phyloP scores from a whole-genome alignment of 2,329 filamentous ascomycete genomes.

The Aspergillus spinulosporus region DNA sequence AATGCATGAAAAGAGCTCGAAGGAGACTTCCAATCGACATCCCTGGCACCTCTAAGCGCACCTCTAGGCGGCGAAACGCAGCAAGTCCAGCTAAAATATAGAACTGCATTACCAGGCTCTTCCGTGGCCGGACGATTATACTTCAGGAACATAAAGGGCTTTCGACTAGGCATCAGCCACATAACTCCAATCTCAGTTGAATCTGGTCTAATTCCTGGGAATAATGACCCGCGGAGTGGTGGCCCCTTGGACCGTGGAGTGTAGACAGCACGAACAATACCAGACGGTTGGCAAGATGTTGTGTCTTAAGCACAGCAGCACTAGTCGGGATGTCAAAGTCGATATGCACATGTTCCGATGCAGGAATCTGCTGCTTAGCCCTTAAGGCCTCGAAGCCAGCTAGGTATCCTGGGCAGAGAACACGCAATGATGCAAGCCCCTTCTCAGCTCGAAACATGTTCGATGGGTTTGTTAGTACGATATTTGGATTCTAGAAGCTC shows the following conservation, averaged over 20 bases:
- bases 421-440: too few species aligned
- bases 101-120: constrained; percentile 6
- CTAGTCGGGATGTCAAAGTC: not conserved
- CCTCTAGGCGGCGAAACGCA: not conserved
- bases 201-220: not conserved
- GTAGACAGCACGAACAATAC: constrained; percentile 5
- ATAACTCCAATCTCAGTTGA: constrained; percentile 2
- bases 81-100: too few species aligned
- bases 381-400: not conserved
- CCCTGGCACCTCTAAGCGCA: too few species aligned
- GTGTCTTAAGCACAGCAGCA: constrained; percentile 11
- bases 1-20: constrained; percentile 18
- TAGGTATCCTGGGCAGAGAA: not conserved
- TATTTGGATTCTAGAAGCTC: not conserved
- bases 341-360: not conserved
- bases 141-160: not conserved
- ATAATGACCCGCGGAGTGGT: not conserved
- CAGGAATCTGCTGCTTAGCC: not conserved
- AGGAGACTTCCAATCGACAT: not conserved
- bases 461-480: not conserved
- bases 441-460: not conserved
- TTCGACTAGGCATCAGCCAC: not conserved
- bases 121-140: not conserved
- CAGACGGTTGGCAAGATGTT: not conserved
- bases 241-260: not conserved